Base-by-base conservation (phyloP, 768 basidiomycete species). In the Cyclocybe cylindracea region DNA sequence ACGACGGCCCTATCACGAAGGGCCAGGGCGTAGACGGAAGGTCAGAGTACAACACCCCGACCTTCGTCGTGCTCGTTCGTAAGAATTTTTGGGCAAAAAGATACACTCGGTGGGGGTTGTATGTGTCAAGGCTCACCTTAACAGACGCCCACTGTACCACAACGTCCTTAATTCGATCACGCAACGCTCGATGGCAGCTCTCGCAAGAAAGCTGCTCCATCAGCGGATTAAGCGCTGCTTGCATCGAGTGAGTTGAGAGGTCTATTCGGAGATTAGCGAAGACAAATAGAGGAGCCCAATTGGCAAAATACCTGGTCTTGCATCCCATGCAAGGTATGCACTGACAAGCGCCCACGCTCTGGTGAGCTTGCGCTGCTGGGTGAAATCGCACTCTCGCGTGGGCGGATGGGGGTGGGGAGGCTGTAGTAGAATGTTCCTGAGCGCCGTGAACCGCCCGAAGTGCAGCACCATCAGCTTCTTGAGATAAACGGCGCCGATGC, bases 81-180 rank as follows among this genome's bases (percentile, higher is more conserved):
- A 24, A 24, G 24, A 24, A 24, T 24, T 24, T 1, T 24, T 24
- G 24, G 24, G 5, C 1, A 24, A 24, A 24, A 16, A 16, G 2
- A 24, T 24, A 24, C 24, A 5, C 24, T 5, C 4, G 1, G 24
- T 24, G 5, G 24, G 24, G 16, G 24, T 0, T 3, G 24, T 2
- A 3, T 24, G 24, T 24, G 5, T 24, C 24, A 24, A 5, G 24
- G 24, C 58, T 32, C 55, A 82, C 82, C 70, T 83, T 84, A 34
- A 84, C 79, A 2, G 72, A 68, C 4, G 79, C 75, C 83, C 83
- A 84, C 57, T 80, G 74, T 11, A 73, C 58, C 16, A 81, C 59
- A 29, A 83, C 71, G 16, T 70, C 67, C 51, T 72, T 75, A 31
- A 83, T 70, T n/a, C 79, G 72, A 24, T 76, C 75, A 35, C 69